Evolutionary conservation across 345 rosid genomes (phyloP), one percentile per base, ranked within the genome.

Genomic region (Gossypium bickii): DNA sequence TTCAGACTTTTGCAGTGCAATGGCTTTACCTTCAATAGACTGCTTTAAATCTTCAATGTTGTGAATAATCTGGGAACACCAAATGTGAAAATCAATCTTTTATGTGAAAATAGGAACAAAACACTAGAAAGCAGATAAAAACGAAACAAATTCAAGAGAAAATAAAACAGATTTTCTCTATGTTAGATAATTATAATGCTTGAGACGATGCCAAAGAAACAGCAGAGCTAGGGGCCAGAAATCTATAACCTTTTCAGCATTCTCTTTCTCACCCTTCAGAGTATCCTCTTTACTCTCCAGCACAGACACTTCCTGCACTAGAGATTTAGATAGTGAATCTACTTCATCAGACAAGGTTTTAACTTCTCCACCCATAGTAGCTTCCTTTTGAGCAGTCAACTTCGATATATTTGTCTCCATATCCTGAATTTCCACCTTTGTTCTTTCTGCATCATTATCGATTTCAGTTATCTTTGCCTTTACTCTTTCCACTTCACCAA

Each of bases 361-460:
- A 5, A 88, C 93, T 78, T 93, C 98, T 73, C 93, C 97, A 20
- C 91, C 99, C 97, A 95, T 84, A 73, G 86, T 87, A 74, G 92
- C 97, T 89, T 93, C 99, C 80, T 86, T 93, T 77, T 89, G 94
- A 73, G 86, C 90, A 64, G 89, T 86, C 86, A 95, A 70, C 66
- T 74, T 81, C 12, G 89, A 82, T 60, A 91, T 74, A 24, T 85
- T 83, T 48, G 79, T 81, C 86, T 95, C 99, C 83, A 89, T 80
- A 41, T 86, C 92, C 79, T 83, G 83, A 68, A 88, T 79, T 64
- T 93, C 87, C 27, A 3, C 81, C 66, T 59, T 78, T 67, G 79
- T 78, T 77, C 73, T 86, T 67, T 74, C 91, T 22, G 86, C 56
- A 72, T 80, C 81, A 72, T 76, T 83, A 41, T 93, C 97, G 75